A percentile compares a stretch with the other conserved stretches of the same genome.
Conservation (phyloP, 2,329 filamentous ascomycete species). For the Fusarium papillatum region DNA sequence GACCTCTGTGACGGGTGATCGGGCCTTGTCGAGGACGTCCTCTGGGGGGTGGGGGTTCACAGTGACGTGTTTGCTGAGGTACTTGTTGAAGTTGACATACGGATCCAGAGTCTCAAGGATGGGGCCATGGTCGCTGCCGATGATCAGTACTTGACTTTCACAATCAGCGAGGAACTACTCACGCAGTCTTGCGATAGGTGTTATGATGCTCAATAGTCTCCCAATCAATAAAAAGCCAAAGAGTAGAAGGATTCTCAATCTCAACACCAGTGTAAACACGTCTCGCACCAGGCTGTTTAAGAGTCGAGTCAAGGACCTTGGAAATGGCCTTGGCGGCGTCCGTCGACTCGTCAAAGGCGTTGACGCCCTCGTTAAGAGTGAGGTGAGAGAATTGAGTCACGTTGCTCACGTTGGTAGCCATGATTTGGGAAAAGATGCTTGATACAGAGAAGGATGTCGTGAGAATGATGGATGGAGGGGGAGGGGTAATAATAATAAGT, state of each 20-base stretch:
- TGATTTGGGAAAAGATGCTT: not conserved
- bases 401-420: constrained; percentile 33
- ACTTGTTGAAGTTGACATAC: constrained; percentile 27
- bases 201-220: constrained; percentile 36
- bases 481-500: constrained; percentile 32
- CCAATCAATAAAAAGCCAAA: constrained; percentile 46
- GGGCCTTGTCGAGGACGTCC: constrained; percentile 35
- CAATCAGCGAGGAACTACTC: not conserved
- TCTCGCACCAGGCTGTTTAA: constrained; percentile 41
- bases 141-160: not conserved
- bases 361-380: constrained; percentile 28
- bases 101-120: constrained; percentile 36
- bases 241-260: constrained; percentile 39
- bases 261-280: constrained; percentile 39
- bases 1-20: constrained; percentile 39
- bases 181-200: constrained; percentile 35
- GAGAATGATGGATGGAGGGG: not conserved
- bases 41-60: constrained; percentile 37
- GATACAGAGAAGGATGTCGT: constrained; percentile 1
- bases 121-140: constrained; percentile 12
- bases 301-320: constrained; percentile 29
- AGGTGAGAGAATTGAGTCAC: constrained; percentile 42
- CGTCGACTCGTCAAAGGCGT: constrained; percentile 27
- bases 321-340: constrained; percentile 28
- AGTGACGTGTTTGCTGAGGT: constrained; percentile 39